Conservation (phyloP, 148 eudicot species). For the Fagopyrum tataricum region DNA sequence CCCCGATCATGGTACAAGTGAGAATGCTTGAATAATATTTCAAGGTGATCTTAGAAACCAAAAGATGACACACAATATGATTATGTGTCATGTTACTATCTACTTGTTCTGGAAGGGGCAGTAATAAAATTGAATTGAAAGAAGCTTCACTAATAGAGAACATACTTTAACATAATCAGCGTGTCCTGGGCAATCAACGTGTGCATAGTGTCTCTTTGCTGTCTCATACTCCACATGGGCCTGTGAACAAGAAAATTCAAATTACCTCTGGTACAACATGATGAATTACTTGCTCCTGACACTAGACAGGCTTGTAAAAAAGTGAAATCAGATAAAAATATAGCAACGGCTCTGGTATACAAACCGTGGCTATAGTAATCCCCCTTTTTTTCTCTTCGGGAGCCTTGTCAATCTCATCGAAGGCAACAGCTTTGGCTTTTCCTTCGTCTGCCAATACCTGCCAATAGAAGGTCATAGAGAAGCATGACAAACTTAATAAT, state of each 20-base stretch:
- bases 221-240: slow-evolving; percentile 99
- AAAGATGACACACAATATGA: background rate
- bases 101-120: background rate
- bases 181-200: slow-evolving; percentile 97
- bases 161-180: slow-evolving; percentile 96
- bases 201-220: slow-evolving; percentile 78
- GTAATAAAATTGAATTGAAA: background rate
- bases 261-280: background rate
- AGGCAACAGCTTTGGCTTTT: slow-evolving; percentile 86
- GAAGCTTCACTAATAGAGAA: background rate
- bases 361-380: slow-evolving; percentile 83
- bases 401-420: slow-evolving; percentile 95
- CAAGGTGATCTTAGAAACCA: background rate
- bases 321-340: background rate
- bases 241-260: slow-evolving; percentile 29
- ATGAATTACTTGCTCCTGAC: background rate
- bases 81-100: background rate
- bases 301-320: background rate
- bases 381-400: slow-evolving; percentile 98
- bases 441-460: slow-evolving; percentile 90
- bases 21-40: background rate
- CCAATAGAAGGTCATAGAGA: background rate
- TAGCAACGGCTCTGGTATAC: slow-evolving; percentile 7
- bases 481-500: background rate
- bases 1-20: background rate